Conservation (phyloP, 306 rosid species). For the Glycine latifolia region DNA sequence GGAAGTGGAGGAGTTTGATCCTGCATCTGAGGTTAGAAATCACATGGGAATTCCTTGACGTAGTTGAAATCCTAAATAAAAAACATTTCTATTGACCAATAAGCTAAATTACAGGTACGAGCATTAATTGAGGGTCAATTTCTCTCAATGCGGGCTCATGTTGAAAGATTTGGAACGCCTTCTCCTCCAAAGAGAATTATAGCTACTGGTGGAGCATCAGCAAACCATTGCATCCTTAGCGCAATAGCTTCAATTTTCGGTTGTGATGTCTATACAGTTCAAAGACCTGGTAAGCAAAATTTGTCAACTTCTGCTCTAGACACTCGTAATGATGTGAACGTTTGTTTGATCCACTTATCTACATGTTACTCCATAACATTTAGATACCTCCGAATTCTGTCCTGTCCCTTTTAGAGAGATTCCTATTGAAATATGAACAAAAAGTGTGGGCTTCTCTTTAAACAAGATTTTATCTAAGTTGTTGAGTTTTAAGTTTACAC, state of each 20-base stretch:
- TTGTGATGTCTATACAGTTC: constrained; percentile 87
- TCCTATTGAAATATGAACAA: constrained; percentile 18
- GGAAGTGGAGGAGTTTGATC: constrained; percentile 85
- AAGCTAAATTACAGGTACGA: constrained; percentile 67
- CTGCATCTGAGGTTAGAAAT: constrained; percentile 84
- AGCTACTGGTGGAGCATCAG: constrained; percentile 98
- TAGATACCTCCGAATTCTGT: background rate
- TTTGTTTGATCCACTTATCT: background rate
- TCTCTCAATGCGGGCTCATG: constrained; percentile 93
- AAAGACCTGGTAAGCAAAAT: constrained; percentile 77
- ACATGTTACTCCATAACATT: background rate
- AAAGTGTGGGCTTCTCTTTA: background rate
- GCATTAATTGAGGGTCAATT: constrained; percentile 90
- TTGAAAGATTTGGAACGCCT: constrained; percentile 97
- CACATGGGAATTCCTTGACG: constrained; percentile 17
- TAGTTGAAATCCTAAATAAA: constrained; percentile 31
- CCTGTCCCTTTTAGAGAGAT: background rate
- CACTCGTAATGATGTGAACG: no score
- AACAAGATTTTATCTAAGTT: background rate
- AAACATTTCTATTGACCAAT: background rate
- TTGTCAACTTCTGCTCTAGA: background rate
- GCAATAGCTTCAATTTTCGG: constrained; percentile 87
- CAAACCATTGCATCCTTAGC: constrained; percentile 72
- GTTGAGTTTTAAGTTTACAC: constrained; percentile 5
- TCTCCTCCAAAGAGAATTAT: constrained; percentile 88